A percentile compares a stretch with the other conserved stretches of the same genome.
phyloP scores from a whole-genome alignment of 257 asterid genomes.

The Solanum chmielewskii region DNA sequence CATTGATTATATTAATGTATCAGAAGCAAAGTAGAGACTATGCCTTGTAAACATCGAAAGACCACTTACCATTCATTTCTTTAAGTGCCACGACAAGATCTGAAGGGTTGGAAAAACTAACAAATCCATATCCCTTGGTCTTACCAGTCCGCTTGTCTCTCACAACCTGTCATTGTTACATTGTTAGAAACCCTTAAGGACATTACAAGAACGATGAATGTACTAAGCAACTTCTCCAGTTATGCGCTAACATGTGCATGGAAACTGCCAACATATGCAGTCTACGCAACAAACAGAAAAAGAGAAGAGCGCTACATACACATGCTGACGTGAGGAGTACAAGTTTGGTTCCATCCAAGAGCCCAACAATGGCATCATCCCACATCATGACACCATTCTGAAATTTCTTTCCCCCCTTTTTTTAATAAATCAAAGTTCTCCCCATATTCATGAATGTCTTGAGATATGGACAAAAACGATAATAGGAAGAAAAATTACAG shows the following conservation, averaged over 20 bases:
- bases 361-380: not conserved
- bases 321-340: not conserved
- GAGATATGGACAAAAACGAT: not conserved
- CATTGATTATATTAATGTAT: not conserved
- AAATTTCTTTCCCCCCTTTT: not conserved
- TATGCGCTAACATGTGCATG: not conserved
- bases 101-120: slow-evolving; percentile 71
- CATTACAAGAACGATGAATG: not conserved
- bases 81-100: slow-evolving; percentile 84
- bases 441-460: not conserved
- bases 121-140: slow-evolving; percentile 88
- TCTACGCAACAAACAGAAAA: not conserved
- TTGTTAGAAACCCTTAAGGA: not conserved
- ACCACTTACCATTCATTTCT: slow-evolving; percentile 77
- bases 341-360: not conserved
- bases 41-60: not conserved
- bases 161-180: slow-evolving; percentile 49
- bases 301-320: not conserved
- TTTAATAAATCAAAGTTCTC: not conserved
- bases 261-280: not conserved
- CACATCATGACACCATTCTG: not conserved
- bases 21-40: not conserved
- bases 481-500: not conserved
- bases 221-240: not conserved
- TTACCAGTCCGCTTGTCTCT: slow-evolving; percentile 93